Base-by-base conservation (phyloP, 2,329 filamentous ascomycete species). In the Cladosporium sp. region DNA sequence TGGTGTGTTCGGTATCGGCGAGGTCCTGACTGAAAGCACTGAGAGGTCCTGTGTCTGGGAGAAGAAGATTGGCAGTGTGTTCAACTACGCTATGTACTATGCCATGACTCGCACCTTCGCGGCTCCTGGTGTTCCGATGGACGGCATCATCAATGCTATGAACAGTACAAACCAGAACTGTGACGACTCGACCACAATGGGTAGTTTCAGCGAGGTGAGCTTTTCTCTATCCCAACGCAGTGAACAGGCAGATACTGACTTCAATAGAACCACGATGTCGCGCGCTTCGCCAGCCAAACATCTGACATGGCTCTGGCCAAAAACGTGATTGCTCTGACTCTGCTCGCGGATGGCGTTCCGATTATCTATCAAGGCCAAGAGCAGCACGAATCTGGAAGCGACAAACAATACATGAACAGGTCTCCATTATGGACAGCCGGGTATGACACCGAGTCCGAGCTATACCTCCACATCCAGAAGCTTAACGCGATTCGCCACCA, bases 401-500 rank as follows among this genome's bases (percentile, higher is more conserved):
- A 67, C 2, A 59, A 61, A 15, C 64, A 65, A 2, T 65, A 66
- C 42, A 70, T 68, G 22, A 75, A 76, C 56, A 66, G 75, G 49
- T 70, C 74, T 50, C 73, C 75, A 0, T 61, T 74, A 5, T 78
- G 75, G 75, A 37, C 55, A 9, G 62, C 70, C 3, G 67, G 66
- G 1, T 80, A 78, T 65, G 67, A 76, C 57, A 76, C 72, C 14
- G 58, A 66, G 6, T 63, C 73, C 0, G 67, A 69, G 2, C 69
- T 82, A 4, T 80, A 74, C 67, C 75, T 64, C 70, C 40, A 74
- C 68, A 61, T 71, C 34, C 61, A 70, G 3, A 74, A 67, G 7
- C 59, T 80, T 22, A 80, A 80, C 61, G 59, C 66, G 19, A 68
- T 79, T 22, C 76, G 79, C 11, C 75, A 74, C 51, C 72, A 73